These are phyloP conservation scores for Leccinum arenicola DNA, from an alignment of 768 basidiomycete genomes.

Conservation along the genomic window DNA sequence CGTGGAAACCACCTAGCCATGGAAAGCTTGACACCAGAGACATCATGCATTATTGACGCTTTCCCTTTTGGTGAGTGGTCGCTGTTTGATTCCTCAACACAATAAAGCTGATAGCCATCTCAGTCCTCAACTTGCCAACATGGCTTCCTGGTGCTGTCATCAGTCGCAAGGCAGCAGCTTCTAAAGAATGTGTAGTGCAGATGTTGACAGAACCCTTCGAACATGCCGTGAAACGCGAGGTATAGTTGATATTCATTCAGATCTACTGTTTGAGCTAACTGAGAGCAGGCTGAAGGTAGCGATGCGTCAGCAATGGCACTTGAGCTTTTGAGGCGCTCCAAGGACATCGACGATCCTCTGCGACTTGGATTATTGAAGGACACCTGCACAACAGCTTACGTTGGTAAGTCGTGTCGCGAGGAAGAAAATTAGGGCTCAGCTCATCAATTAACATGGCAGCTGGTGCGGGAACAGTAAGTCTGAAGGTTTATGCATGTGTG, in stretches of 20 bases:
- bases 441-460: not conserved
- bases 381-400: conserved; percentile 12
- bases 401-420: conserved; percentile 12
- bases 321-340: conserved; percentile 3
- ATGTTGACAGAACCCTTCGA: conserved; percentile 22
- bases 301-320: conserved; percentile 12
- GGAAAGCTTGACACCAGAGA: conserved; percentile 16
- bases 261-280: not conserved
- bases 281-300: conserved; percentile 11
- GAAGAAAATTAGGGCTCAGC: not conserved
- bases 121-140: conserved; percentile 23
- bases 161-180: conserved; percentile 20
- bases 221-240: conserved; percentile 15
- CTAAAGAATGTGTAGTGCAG: conserved; percentile 2
- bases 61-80: conserved; percentile 24
- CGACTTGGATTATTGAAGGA: conserved; percentile 13
- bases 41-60: conserved; percentile 12
- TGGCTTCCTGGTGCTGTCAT: conserved; percentile 29
- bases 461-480: not conserved
- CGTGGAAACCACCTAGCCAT: conserved; percentile 24
- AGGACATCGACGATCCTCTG: conserved; percentile 4
- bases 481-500: not conserved
- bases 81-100: no score
- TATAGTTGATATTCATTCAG: not conserved
- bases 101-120: not conserved